These are phyloP conservation scores for Przewalskia tangutica DNA, from an alignment of 257 asterid genomes.

Conservation along the genomic window DNA sequence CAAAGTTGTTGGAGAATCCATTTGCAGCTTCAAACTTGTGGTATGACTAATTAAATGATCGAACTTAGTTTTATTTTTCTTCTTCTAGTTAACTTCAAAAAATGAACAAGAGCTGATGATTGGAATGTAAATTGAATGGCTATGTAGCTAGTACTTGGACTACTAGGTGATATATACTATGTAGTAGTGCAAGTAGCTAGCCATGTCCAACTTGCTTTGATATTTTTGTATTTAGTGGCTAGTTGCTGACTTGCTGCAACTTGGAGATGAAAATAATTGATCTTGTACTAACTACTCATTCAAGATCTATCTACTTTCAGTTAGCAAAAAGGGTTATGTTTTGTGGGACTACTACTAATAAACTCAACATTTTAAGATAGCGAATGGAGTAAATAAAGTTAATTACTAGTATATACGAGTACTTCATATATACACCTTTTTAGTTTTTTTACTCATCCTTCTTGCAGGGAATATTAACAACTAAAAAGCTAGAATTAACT, in stretches of 20 bases:
- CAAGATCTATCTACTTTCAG: not conserved
- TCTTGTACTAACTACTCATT: not conserved
- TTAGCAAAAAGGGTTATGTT: not conserved
- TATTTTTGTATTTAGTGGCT: not conserved
- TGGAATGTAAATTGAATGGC: not conserved
- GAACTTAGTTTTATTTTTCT: not conserved
- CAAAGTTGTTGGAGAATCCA: conserved; percentile 7
- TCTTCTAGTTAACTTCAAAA: not conserved
- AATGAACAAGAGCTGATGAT: not conserved
- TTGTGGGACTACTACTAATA: too few species aligned
- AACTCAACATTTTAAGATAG: not conserved
- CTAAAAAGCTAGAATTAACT: too few species aligned
- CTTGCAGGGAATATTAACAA: too few species aligned
- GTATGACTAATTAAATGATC: not conserved
- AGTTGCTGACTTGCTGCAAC: not conserved
- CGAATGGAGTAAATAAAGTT: too few species aligned
- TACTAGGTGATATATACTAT: not conserved
- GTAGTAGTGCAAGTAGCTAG: not conserved
- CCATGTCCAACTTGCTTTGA: not conserved
- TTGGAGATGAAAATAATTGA: not conserved
- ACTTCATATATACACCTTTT: too few species aligned
- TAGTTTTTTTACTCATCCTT: too few species aligned
- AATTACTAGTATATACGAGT: too few species aligned
- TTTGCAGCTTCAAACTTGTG: not conserved
- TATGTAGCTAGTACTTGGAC: not conserved